Evolutionary conservation across 2,329 filamentous ascomycete genomes (phyloP), one percentile per base, ranked within the genome.

Genomic region (Cladorrhinum sp.): DNA sequence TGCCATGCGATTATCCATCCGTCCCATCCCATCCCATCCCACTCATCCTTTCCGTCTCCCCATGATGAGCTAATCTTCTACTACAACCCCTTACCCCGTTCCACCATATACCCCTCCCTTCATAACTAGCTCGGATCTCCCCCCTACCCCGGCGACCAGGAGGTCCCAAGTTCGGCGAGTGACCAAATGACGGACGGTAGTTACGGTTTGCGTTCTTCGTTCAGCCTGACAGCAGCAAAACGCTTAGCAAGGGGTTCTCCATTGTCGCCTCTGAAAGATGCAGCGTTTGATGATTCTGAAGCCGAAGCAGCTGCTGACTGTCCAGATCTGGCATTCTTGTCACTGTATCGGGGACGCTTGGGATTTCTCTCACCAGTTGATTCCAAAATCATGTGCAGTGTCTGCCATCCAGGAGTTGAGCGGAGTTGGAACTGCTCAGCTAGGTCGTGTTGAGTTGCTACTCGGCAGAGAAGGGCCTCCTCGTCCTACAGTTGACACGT

Each of bases 321-420:
- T n/a, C 36, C 52, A 41, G 20, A n/a, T 48, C 50, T 55, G 51
- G 9, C 66, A 67, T 63, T 69, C 65, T 72, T 69, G 67, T 68
- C 76, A 72, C 75, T 73, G 38, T 49, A 54, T 71, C 77, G 78
- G 72, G 73, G 76, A 73, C 85, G 90, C 83, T 95, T 96, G 77
- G 87, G 88, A 85, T 89, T 86, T 86, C 89, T 89, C 90, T 96
- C 93, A 96, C 93, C 92, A 84, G 91, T 92, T 86, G 92, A 90
- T 87, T 95, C 87, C 79, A 98, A 85, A 75, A 99, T 96, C 75
- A 90, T 89, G 77, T 93, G 84, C 72, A 99, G 83, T 62, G 92
- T 98, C 76, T 93, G 90, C 95, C 95, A 99, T 71, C 95, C 95
- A 72, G 89, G 84, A 69, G 90, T 93, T 69, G 92, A 89, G 76